Evolutionary conservation across 2,329 filamentous ascomycete species (phyloP).

Genomic region (Aphanoascus verrucosus): DNA sequence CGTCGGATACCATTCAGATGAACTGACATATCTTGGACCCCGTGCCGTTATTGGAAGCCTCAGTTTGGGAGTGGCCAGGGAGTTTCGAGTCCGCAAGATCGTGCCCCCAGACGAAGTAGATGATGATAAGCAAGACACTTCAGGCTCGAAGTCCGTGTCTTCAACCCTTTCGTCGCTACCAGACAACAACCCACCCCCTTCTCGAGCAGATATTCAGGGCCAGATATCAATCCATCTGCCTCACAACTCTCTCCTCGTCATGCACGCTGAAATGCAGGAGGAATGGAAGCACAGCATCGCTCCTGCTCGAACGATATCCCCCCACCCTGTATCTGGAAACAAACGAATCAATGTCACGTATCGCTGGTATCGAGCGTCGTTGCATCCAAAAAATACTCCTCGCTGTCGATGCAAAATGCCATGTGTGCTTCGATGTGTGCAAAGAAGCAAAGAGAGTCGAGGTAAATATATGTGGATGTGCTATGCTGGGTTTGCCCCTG

Average conservation of each 20-base stretch:
- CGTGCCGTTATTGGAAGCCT: conserved; percentile 80
- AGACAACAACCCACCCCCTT: conserved; percentile 4
- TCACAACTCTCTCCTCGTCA: conserved; percentile 84
- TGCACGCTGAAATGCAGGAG: conserved; percentile 98
- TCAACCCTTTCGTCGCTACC: not conserved
- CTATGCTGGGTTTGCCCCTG: conserved; percentile 47
- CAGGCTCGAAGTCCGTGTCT: not conserved
- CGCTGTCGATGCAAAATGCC: conserved; percentile 65
- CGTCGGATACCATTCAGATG: conserved; percentile 87
- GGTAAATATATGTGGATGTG: conserved; percentile 95
- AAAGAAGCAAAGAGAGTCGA: conserved; percentile 62
- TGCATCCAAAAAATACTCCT: conserved; percentile 70
- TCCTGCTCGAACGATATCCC: conserved; percentile 64
- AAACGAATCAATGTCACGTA: conserved; percentile 90
- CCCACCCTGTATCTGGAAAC: conserved; percentile 70
- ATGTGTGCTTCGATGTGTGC: conserved; percentile 62
- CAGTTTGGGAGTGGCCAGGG: conserved; percentile 80
- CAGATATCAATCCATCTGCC: conserved; percentile 89
- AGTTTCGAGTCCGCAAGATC: conserved; percentile 77
- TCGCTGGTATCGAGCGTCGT: conserved; percentile 64
- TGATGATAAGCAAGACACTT: conserved; percentile 20
- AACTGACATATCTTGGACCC: conserved; percentile 85
- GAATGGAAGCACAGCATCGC: conserved; percentile 87
- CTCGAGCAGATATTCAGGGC: conserved; percentile 54
- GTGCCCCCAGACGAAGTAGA: conserved; percentile 48